These are phyloP conservation scores for Emmonsia crescens DNA, from an alignment of 2,329 filamentous ascomycete species.

Conservation along the genomic window DNA sequence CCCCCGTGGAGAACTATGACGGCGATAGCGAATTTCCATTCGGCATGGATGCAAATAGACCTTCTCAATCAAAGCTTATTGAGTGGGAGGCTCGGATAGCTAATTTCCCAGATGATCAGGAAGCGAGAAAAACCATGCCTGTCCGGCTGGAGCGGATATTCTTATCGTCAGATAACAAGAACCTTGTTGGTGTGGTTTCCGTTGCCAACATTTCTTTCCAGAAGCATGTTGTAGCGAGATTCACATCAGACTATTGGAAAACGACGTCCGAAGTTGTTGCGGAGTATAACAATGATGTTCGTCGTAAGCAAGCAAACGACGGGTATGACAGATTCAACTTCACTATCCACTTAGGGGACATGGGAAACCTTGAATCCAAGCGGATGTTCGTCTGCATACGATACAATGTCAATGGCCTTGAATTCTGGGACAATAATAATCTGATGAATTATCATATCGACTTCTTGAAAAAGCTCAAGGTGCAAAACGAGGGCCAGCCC, in stretches of 20 bases:
- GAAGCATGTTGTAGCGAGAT: constrained; percentile 80
- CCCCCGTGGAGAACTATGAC: constrained; percentile 78
- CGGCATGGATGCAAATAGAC: constrained; percentile 39
- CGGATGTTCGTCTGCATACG: constrained; percentile 86
- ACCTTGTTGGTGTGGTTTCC: constrained; percentile 67
- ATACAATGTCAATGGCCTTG: constrained; percentile 71
- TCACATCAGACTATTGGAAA: constrained; percentile 97
- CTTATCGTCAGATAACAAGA: constrained; percentile 79
- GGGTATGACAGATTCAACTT: constrained; percentile 86
- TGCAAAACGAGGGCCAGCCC: constrained; percentile 40
- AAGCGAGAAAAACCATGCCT: constrained; percentile 52
- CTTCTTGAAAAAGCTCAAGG: constrained; percentile 68
- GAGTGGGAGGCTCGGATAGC: constrained; percentile 81
- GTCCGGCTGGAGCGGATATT: constrained; percentile 79
- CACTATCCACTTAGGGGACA: constrained; percentile 82
- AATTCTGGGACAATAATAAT: constrained; percentile 93
- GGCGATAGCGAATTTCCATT: constrained; percentile 88
- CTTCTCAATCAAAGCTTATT: constrained; percentile 36
- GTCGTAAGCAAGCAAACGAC: constrained; percentile 50
- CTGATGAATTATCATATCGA: constrained; percentile 85
- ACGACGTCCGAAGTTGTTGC: constrained; percentile 88
- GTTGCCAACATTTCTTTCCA: constrained; percentile 85
- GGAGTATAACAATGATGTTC: constrained; percentile 74
- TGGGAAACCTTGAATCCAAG: constrained; percentile 83
- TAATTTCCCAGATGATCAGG: constrained; percentile 66